Conservation (phyloP, 2,329 filamentous ascomycete species). For the Claviceps quebecensis region DNA sequence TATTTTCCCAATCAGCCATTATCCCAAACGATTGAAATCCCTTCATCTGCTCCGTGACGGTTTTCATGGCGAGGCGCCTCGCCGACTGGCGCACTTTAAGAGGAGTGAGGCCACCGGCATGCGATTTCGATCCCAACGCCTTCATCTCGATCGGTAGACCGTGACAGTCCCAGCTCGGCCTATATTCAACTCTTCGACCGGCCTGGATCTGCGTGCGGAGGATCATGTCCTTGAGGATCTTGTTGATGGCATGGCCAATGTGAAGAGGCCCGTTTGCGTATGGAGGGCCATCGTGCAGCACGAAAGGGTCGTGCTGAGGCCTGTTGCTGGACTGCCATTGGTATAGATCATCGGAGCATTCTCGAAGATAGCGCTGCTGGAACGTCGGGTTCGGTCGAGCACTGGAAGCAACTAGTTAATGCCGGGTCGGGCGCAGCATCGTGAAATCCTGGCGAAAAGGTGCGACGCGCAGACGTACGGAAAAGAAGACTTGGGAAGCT, state of each 20-base stretch:
- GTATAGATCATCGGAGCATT: constrained; percentile 81
- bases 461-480: constrained; percentile 37
- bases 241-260: constrained; percentile 90
- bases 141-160: constrained; percentile 95
- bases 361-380: constrained; percentile 47
- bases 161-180: constrained; percentile 96
- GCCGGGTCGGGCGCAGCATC: not conserved
- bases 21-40: constrained; percentile 61
- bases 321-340: constrained; percentile 59
- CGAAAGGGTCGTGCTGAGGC: constrained; percentile 47
- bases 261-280: constrained; percentile 92
- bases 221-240: constrained; percentile 91
- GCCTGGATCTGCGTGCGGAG: constrained; percentile 66
- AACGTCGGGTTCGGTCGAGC: constrained; percentile 36
- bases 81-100: constrained; percentile 51
- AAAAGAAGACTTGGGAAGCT: constrained; percentile 61
- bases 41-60: constrained; percentile 58
- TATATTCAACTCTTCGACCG: constrained; percentile 57
- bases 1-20: constrained; percentile 67
- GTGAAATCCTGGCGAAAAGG: not conserved
- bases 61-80: constrained; percentile 49
- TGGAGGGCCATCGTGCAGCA: constrained; percentile 88
- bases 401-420: constrained; percentile 19
- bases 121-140: constrained; percentile 48
- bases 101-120: constrained; percentile 29